Evolutionary conservation across 2,329 filamentous ascomycete species (phyloP), one percentile per base, ranked within the genome.

Genomic region (Epichloe coenophiala): DNA sequence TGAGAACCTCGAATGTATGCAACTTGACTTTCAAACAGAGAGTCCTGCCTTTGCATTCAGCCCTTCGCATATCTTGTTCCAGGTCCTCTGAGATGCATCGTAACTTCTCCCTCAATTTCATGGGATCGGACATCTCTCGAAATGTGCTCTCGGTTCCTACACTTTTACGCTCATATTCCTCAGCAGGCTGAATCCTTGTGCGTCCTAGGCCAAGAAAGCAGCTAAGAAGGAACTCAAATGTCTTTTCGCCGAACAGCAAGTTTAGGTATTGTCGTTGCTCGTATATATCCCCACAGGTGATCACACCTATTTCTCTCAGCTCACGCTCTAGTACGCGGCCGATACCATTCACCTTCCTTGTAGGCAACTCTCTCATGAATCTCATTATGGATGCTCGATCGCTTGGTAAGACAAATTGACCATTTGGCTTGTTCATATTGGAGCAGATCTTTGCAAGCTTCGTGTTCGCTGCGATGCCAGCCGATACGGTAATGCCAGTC

Each of bases 141-240:
- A 98, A 98, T 0, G 91, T 97, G 54, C 84, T 86, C 66, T 98
- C 93, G 0, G 90, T 96, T 17, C 93, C 91, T 1, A 97, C 86
- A 56, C 88, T 94, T 65, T 97, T 97, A 15, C 93, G 80, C 63
- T 95, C 88, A 57, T 89, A 88, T 51, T 91, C 88, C 59, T 94
- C 89, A 0, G 86, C 86, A 0, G 90, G 91, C 53, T 91, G 85
- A 4, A 97, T 78, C 41, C 78, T 80, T 0, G 91, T 97, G 35
- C 90, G 76, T 1, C 93, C 93, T 0, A 97, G 74, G 1, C 93
- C 93, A 0, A 97, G 76, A 58, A 94, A 85, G 59, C 86, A 89
- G 53, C 83, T 78, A 54, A 95, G 77, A 9, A 98, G 71, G 56
- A 97, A 98, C 23, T 87, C 80, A 54, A 85, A 94, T 0, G 88